Conservation (phyloP, 352 stramenopile species). For the Pythium scleroteichum region DNA sequence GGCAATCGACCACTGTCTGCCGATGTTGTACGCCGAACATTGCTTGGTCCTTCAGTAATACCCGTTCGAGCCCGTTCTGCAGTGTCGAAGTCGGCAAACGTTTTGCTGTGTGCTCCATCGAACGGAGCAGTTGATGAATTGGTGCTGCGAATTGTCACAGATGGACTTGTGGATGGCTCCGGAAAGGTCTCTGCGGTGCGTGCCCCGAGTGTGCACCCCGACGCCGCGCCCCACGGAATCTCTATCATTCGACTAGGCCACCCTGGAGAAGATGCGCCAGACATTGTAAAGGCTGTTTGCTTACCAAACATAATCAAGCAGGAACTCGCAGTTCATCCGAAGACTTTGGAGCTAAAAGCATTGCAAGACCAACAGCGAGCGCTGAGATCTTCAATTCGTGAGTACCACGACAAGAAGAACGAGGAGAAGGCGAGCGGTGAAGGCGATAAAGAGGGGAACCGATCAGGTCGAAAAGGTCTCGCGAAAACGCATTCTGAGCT, state of each 20-base stretch:
- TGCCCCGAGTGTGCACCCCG: constrained; percentile 68
- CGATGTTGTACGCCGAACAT: constrained; percentile 47
- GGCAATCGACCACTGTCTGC: constrained; percentile 25
- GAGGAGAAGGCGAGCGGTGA: constrained; percentile 29
- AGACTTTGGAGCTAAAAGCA: constrained; percentile 59
- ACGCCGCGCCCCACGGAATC: constrained; percentile 45
- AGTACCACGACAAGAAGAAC: constrained; percentile 67
- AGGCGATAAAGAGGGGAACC: constrained; percentile 11
- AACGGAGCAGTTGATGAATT: constrained; percentile 91
- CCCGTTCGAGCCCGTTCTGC: constrained; percentile 21
- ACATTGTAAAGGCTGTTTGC: constrained; percentile 73
- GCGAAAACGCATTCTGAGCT: constrained; percentile 74
- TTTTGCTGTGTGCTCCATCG: constrained; percentile 87
- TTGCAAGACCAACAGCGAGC: constrained; percentile 69
- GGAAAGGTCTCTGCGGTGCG: constrained; percentile 57
- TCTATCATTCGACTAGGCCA: constrained; percentile 85
- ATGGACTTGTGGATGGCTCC: constrained; percentile 70
- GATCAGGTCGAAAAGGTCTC: constrained; percentile 47
- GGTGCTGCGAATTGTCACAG: constrained; percentile 82
- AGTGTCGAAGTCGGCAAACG: constrained; percentile 51
- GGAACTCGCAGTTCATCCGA: constrained; percentile 81
- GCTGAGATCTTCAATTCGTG: constrained; percentile 61
- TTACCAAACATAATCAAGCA: constrained; percentile 82
- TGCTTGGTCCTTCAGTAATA: constrained; percentile 36
- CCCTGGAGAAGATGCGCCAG: constrained; percentile 70